Evolutionary conservation across 495 filamentous ascomycete genomes (phyloP).

Genomic region (Talaromyces borbonicus): DNA sequence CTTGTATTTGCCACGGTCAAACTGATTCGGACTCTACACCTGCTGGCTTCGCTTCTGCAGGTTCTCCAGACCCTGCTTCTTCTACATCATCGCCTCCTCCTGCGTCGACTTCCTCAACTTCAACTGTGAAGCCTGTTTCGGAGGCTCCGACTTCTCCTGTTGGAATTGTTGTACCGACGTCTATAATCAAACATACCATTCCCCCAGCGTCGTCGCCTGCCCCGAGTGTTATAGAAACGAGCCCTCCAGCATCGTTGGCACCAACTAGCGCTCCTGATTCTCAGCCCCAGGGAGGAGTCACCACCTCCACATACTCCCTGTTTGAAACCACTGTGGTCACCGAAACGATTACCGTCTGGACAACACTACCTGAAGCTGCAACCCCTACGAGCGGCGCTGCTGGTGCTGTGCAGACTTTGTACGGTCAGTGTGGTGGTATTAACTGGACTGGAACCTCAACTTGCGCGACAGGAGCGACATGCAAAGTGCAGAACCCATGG

Average conservation of each 20-base stretch:
- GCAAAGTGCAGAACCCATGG: conserved; percentile 36
- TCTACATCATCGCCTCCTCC: not conserved
- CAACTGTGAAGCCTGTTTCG: not conserved
- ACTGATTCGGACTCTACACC: conserved; percentile 9
- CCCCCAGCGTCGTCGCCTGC: too few species aligned
- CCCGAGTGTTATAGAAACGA: too few species aligned
- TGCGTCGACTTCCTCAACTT: not conserved
- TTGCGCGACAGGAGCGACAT: conserved; percentile 36
- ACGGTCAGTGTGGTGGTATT: conserved; percentile 39
- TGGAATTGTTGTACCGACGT: not conserved
- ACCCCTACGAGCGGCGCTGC: not conserved
- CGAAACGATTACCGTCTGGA: not conserved
- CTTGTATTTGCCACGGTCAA: conserved; percentile 13
- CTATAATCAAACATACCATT: too few species aligned
- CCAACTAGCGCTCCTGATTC: too few species aligned
- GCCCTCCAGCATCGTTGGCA: too few species aligned
- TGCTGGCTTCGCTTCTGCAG: conserved; percentile 4
- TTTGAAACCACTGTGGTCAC: not conserved
- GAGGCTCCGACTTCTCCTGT: not conserved
- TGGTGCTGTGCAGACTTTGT: conserved; percentile 2
- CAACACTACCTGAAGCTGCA: not conserved
- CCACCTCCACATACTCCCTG: not conserved
- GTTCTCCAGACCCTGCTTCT: not conserved
- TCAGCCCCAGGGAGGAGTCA: not conserved
- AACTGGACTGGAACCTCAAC: conserved; percentile 37